phyloP scores from a whole-genome alignment of 139 green algal genomes.

The Nannochloris sp. region DNA sequence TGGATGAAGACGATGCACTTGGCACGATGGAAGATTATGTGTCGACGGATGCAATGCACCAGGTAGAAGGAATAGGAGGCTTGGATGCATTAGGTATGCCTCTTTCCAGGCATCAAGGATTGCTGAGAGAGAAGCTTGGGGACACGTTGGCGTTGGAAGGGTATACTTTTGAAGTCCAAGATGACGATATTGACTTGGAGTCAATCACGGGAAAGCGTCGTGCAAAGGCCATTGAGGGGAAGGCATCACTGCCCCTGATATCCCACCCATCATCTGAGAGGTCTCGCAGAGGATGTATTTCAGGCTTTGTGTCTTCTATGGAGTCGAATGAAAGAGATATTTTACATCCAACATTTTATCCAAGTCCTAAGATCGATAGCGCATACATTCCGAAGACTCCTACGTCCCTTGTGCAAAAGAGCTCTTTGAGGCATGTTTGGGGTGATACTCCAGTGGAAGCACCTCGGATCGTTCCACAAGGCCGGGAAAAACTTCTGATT shows the following conservation, averaged over 20 bases:
- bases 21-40: slow-evolving; percentile 40
- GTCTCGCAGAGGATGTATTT: too few relatives aligned
- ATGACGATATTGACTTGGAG: slow-evolving; percentile 17
- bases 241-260: not conserved
- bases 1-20: slow-evolving; percentile 64
- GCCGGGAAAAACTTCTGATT: slow-evolving; percentile 42
- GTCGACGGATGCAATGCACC: slow-evolving; percentile 41
- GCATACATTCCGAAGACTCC: slow-evolving; percentile 17
- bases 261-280: not conserved
- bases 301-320: not conserved
- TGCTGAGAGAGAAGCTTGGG: slow-evolving; percentile 14
- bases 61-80: slow-evolving; percentile 47
- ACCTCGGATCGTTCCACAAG: slow-evolving; percentile 26
- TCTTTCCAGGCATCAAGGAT: not conserved
- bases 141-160: slow-evolving; percentile 16
- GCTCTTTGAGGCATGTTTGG: too few relatives aligned
- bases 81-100: slow-evolving; percentile 12
- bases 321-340: not conserved
- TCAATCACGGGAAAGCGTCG: not conserved
- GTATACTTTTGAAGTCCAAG: slow-evolving; percentile 33
- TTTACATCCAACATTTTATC: slow-evolving; percentile 13
- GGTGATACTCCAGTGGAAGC: not conserved
- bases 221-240: not conserved
- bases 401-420: not conserved
- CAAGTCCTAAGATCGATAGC: slow-evolving; percentile 20